phyloP scores from a whole-genome alignment of 331 rosid genomes.

The Saraca asoca region DNA sequence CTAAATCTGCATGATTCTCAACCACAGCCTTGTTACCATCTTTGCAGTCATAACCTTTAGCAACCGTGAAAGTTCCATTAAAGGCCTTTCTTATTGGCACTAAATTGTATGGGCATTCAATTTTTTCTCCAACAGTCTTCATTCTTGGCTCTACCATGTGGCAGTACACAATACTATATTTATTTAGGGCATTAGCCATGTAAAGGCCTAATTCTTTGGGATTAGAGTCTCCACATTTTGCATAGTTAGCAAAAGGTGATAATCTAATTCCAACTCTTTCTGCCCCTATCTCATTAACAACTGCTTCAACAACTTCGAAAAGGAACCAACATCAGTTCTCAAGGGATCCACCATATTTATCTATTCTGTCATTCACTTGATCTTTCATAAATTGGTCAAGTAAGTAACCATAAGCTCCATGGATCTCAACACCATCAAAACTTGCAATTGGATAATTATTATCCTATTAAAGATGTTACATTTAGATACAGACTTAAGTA shows the following conservation, averaged over 20 bases:
- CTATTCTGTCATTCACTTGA: constrained; percentile 63
- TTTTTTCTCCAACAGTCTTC: constrained; percentile 29
- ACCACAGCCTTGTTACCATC: constrained; percentile 61
- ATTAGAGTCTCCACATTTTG: constrained; percentile 60
- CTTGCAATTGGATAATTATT: constrained; percentile 37
- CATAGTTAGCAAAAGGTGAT: constrained; percentile 61
- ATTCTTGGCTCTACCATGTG: constrained; percentile 83
- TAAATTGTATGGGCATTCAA: constrained; percentile 43
- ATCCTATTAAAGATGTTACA: not conserved
- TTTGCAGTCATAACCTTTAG: constrained; percentile 62
- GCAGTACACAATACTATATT: constrained; percentile 52
- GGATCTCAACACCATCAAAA: constrained; percentile 85
- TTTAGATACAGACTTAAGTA: too few relatives aligned
- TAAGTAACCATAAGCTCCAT: constrained; percentile 76
- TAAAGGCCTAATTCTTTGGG: constrained; percentile 61
- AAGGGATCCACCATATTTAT: constrained; percentile 73
- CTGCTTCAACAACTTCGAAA: constrained; percentile 65
- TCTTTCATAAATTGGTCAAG: constrained; percentile 76
- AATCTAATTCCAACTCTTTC: constrained; percentile 72
- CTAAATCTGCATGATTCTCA: constrained; percentile 57
- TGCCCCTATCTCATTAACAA: constrained; percentile 69
- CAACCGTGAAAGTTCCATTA: constrained; percentile 64
- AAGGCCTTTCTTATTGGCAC: constrained; percentile 75
- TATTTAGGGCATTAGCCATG: constrained; percentile 59
- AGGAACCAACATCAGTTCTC: constrained; percentile 72